Percentiles rank a stretch among this genome's conserved stretches.
phyloP scores from a whole-genome alignment of 176 grass and related monocot species.

The Pontederia crassipes region DNA sequence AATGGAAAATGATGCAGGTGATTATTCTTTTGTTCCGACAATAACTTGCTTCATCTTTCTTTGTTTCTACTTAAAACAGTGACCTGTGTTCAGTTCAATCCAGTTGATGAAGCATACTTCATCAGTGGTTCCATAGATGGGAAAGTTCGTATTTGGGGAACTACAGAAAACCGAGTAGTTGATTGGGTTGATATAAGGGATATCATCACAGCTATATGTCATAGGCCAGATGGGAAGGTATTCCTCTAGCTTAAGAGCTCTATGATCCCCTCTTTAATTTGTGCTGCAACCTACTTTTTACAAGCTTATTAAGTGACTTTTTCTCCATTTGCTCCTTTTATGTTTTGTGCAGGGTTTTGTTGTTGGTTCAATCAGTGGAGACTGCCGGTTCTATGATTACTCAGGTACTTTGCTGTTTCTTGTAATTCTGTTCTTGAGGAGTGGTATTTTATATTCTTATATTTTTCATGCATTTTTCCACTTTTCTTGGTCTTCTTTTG shows the following conservation, averaged over 20 bases:
- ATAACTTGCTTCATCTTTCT: neutral
- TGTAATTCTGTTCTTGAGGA: neutral
- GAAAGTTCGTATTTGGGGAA: conserved; percentile 79
- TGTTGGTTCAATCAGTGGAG: conserved; percentile 62
- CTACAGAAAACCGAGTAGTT: conserved; percentile 57
- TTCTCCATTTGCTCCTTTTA: neutral
- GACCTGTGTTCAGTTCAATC: conserved; percentile 85
- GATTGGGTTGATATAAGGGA: conserved; percentile 78
- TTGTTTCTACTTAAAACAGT: conserved; percentile 34
- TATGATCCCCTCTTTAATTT: neutral
- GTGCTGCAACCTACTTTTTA: neutral
- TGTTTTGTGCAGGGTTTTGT: conserved; percentile 56
- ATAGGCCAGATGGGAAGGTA: conserved; percentile 79
- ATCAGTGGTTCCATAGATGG: conserved; percentile 88
- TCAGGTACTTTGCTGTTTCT: conserved; percentile 28
- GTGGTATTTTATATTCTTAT: neutral
- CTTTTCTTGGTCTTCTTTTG: neutral
- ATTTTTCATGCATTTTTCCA: neutral
- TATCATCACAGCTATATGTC: conserved; percentile 70
- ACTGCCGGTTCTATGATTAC: conserved; percentile 63
- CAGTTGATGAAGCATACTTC: conserved; percentile 60
- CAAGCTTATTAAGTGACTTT: neutral
- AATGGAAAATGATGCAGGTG: neutral
- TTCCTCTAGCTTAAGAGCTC: conserved; percentile 8
- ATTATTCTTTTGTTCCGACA: neutral